Percentiles rank a stretch among this genome's conserved stretches.
Evolutionary conservation across 2,329 filamentous ascomycete species (phyloP).

Genomic region (Aschersonia sp.): DNA sequence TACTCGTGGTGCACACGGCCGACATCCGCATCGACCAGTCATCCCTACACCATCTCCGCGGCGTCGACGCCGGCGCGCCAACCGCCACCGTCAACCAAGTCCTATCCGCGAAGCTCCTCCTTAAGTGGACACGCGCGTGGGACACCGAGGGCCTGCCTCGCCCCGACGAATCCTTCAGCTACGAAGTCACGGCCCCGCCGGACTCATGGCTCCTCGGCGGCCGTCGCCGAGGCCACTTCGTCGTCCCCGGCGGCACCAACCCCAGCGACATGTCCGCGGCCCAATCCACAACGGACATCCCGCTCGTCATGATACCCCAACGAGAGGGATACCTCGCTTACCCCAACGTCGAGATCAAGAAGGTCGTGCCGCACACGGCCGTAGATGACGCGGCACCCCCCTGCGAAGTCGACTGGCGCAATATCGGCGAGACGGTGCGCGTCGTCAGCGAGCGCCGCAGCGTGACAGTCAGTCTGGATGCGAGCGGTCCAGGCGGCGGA

Average conservation of each 20-base stretch:
- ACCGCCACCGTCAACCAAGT: constrained; percentile 49
- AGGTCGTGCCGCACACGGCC: constrained; percentile 25
- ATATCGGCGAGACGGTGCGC: constrained; percentile 61
- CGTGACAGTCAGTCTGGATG: constrained; percentile 60
- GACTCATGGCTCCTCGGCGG: constrained; percentile 82
- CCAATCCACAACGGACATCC: constrained; percentile 43
- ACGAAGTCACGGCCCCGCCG: constrained; percentile 60
- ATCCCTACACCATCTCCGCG: constrained; percentile 14
- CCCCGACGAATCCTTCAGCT: constrained; percentile 59
- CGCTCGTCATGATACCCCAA: constrained; percentile 67
- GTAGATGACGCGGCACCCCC: constrained; percentile 10
- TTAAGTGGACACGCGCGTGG: constrained; percentile 51
- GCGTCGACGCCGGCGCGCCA: constrained; percentile 19
- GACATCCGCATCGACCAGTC: constrained; percentile 41
- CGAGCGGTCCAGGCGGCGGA: constrained; percentile 49
- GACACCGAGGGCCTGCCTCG: constrained; percentile 28
- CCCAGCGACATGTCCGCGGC: constrained; percentile 28
- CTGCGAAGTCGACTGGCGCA: constrained; percentile 71
- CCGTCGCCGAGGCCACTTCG: constrained; percentile 64
- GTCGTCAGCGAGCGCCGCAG: constrained; percentile 58
- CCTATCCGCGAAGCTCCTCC: constrained; percentile 44
- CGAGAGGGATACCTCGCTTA: constrained; percentile 64
- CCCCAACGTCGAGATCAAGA: constrained; percentile 65
- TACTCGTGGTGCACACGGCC: constrained; percentile 72
- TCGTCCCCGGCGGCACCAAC: constrained; percentile 29